Evolutionary conservation across 495 filamentous ascomycete genomes (phyloP), one percentile per base, ranked within the genome.

Genomic region (Lasiosphaeria hispida): DNA sequence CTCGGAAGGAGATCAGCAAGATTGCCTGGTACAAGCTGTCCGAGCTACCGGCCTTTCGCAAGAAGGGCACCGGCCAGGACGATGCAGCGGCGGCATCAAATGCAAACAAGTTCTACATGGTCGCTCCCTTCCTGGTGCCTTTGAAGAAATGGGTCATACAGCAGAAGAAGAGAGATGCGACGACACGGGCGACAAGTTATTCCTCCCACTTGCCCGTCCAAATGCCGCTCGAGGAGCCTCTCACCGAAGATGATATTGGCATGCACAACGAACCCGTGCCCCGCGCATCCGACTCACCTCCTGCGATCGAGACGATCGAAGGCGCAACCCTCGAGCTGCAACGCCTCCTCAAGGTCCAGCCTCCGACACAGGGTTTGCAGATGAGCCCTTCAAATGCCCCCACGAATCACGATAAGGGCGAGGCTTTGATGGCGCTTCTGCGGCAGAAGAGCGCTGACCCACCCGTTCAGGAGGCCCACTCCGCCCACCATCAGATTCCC

Each of bases 31-130:
- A 92, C 71, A 88, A 83, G 56, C 75, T 98, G 11, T 87, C 89
- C 0, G 92, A 96, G 35, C 79, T 98, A 11, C 94, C 94, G 0
- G 89, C 90, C 0, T 84, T 87, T 60, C 87, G 87, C 58, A 90
- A 87, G 72, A 76, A 74, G 63, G 75, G 70, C 66, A 86, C 62
- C 69, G 85, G 66, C 71, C 80, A 62, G 44, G 70, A 73, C 15
- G 74, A 75, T 30, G 76, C 70, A 17, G 75, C 79, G 9, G 72
- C 81, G n/a, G 79, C 80, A 1, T 68, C 80, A 13, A 88, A 87
- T 64, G 83, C 87, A 15, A 89, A 89, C 64, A 97, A 90, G 65
- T 97, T 96, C 67, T 97, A 96, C 71, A 97, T 97, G 91, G 94
- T 98, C 14, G 91, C 90, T 2, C 92, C 94, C 0, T 97, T 98